Conservation (phyloP, 345 rosid species). For the Arabis alpina region DNA sequence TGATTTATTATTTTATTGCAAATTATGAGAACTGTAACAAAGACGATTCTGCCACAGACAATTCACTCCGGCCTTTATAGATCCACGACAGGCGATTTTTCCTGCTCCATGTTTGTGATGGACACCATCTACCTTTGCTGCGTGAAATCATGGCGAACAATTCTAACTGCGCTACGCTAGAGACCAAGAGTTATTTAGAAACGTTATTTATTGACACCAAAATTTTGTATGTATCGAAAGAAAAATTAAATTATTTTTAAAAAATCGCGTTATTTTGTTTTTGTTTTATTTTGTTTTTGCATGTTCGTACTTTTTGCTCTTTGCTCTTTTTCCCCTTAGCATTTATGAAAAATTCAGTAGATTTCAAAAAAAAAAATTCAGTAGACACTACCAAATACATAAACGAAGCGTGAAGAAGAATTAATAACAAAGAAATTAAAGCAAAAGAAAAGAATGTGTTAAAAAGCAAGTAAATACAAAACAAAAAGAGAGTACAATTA, state of each 20-base stretch:
- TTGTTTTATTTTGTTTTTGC: conserved; percentile 1
- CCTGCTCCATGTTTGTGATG: too few species aligned
- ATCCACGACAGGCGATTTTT: too few species aligned
- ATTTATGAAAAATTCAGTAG: conserved; percentile 20
- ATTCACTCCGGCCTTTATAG: too few species aligned
- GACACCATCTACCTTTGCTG: too few species aligned
- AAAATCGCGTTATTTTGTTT: not conserved
- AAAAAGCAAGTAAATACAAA: not conserved
- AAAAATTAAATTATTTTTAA: not conserved
- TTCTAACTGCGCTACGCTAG: too few species aligned
- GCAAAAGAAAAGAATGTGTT: conserved; percentile 17
- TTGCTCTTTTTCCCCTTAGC: conserved; percentile 26
- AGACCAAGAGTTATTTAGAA: too few species aligned
- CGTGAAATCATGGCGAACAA: too few species aligned
- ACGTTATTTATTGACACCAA: not conserved
- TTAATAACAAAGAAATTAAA: conserved; percentile 33
- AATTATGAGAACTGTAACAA: too few species aligned
- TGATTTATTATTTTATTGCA: too few species aligned
- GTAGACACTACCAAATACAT: conserved; percentile 15
- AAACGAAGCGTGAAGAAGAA: conserved; percentile 31
- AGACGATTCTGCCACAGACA: too few species aligned
- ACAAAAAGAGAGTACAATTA: too few species aligned
- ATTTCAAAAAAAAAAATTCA: not conserved
- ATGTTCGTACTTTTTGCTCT: conserved; percentile 21
- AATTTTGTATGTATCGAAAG: not conserved